Conservation (phyloP, 1,284 basidiomycete genomes). For the Cystobasidium sp. region DNA sequence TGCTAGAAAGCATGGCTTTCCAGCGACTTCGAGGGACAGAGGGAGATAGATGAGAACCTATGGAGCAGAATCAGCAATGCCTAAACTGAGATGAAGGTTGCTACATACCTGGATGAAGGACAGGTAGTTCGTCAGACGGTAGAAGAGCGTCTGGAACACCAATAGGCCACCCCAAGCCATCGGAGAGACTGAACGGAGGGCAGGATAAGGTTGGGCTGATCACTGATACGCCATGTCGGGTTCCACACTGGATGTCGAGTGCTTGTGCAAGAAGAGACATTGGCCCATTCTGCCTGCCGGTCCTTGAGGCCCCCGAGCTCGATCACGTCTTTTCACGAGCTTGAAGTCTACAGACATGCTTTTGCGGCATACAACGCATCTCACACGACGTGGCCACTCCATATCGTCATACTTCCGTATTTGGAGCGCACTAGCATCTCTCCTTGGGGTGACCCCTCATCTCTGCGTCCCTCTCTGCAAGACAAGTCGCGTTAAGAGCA, state of each 20-base stretch:
- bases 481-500: conserved; percentile 18
- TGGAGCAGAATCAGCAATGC: not conserved
- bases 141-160: conserved; percentile 21
- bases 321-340: no score
- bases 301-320: no score
- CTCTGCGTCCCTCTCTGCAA: not conserved
- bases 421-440: not conserved
- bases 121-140: conserved; percentile 28
- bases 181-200: not conserved
- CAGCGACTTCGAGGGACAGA: conserved; percentile 69
- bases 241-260: not conserved
- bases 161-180: conserved; percentile 32
- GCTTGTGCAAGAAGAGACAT: not conserved
- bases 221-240: not conserved
- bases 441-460: not conserved
- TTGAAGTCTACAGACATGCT: no score
- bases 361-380: no score
- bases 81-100: not conserved
- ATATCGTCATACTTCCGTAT: no score
- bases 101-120: conserved; percentile 29
- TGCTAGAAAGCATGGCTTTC: conserved; percentile 53
- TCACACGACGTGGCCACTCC: no score
- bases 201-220: not conserved
- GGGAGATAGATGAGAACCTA: conserved; percentile 83
- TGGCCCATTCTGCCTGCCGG: no score